Conservation (phyloP, 2,329 filamentous ascomycete genomes). For the Cadophora luteo-olivacea region DNA sequence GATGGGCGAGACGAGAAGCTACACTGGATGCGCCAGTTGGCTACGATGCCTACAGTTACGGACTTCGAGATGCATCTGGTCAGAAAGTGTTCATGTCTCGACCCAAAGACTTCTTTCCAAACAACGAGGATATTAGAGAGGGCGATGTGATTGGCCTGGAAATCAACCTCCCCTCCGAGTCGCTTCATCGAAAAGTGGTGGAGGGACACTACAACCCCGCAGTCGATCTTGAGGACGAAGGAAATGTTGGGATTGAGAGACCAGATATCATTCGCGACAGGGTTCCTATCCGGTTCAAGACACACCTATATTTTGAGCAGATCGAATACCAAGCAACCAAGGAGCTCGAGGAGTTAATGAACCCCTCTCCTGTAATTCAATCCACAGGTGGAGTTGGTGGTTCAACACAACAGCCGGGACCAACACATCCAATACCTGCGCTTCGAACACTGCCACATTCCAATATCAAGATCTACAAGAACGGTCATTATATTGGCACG, state of each 20-base stretch:
- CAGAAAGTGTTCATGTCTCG: slow-evolving; percentile 94
- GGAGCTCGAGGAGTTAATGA: slow-evolving; percentile 85
- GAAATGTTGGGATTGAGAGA: slow-evolving; percentile 56
- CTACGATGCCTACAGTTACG: slow-evolving; percentile 93
- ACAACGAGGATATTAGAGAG: slow-evolving; percentile 80
- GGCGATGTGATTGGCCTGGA: slow-evolving; percentile 95
- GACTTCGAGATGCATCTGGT: slow-evolving; percentile 85
- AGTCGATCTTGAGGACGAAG: slow-evolving; percentile 71
- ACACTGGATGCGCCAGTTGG: slow-evolving; percentile 84
- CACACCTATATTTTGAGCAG: slow-evolving; percentile 92
- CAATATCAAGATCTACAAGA: slow-evolving; percentile 90
- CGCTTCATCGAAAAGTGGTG: slow-evolving; percentile 86
- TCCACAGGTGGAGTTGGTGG: slow-evolving; percentile 46
- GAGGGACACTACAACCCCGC: slow-evolving; percentile 87
- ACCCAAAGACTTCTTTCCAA: slow-evolving; percentile 86
- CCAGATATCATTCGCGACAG: slow-evolving; percentile 92
- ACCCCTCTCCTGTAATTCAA: slow-evolving; percentile 62
- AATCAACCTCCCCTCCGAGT: slow-evolving; percentile 86
- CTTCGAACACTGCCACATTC: slow-evolving; percentile 87
- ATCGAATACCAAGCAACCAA: slow-evolving; percentile 89
- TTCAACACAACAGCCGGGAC: slow-evolving; percentile 63
- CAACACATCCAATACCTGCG: slow-evolving; percentile 75
- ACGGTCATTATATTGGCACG: slow-evolving; percentile 84
- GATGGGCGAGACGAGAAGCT: slow-evolving; percentile 83
- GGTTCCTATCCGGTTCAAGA: slow-evolving; percentile 92